Evolutionary conservation across 2,329 filamentous ascomycete genomes (phyloP).

Genomic region (Chlorencoelia australis): DNA sequence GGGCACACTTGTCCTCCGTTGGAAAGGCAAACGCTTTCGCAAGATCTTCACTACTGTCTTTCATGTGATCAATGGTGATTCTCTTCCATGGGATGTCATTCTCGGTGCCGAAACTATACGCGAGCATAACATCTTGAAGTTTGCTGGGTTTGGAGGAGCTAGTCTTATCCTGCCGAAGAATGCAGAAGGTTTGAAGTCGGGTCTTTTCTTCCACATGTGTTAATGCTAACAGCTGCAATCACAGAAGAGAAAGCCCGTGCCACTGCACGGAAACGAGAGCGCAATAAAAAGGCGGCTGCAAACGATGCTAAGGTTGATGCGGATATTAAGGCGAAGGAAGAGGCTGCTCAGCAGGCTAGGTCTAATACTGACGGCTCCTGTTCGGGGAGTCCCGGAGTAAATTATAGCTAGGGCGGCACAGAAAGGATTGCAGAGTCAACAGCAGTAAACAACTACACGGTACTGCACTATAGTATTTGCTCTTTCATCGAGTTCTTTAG

Average conservation of each 20-base stretch:
- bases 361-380: not conserved
- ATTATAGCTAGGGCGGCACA: not conserved
- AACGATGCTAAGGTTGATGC: conserved; percentile 9
- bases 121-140: conserved; percentile 8
- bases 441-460: not conserved
- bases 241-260: conserved; percentile 2
- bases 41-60: conserved; percentile 13
- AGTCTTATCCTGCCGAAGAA: conserved; percentile 8
- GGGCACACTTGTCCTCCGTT: conserved; percentile 9
- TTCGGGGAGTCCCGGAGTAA: not conserved
- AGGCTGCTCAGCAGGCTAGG: conserved; percentile 1
- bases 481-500: too few species aligned
- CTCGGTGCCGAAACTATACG: conserved; percentile 10
- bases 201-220: not conserved
- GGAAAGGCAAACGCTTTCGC: conserved; percentile 11
- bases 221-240: not conserved
- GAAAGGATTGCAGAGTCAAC: not conserved
- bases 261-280: conserved; percentile 1
- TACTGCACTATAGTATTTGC: too few species aligned
- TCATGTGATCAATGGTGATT: conserved; percentile 9
- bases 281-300: conserved; percentile 1
- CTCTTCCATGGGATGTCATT: conserved; percentile 11
- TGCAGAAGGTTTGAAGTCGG: conserved; percentile 5
- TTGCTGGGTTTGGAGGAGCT: conserved; percentile 9
- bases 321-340: conserved; percentile 5